Evolutionary conservation across 1,284 basidiomycete species (phyloP).

Genomic region (Afroboletus lepidellus): DNA sequence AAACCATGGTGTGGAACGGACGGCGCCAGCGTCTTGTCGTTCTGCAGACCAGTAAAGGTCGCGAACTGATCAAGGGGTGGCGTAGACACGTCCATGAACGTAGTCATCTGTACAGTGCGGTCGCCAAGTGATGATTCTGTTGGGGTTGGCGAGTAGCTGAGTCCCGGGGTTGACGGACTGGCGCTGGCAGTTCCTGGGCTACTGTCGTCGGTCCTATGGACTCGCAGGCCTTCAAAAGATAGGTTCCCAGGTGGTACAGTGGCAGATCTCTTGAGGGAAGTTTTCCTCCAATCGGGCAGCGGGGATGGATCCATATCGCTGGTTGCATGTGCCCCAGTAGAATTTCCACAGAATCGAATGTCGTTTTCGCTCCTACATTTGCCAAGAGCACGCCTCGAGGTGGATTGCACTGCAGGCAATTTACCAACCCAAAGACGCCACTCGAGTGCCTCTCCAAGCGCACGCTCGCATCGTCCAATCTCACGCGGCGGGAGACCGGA

Average conservation of each 20-base stretch:
- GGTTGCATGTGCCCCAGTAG: not conserved
- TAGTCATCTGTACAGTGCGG: constrained; percentile 52
- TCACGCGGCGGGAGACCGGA: constrained; percentile 76
- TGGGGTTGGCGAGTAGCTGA: constrained; percentile 55
- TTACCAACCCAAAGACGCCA: constrained; percentile 88
- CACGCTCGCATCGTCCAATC: constrained; percentile 78
- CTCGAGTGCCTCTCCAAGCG: constrained; percentile 73
- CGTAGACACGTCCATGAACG: constrained; percentile 43
- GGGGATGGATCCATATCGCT: constrained; percentile 6
- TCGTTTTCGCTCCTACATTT: constrained; percentile 32
- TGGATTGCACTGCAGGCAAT: constrained; percentile 34
- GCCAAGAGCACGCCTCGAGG: constrained; percentile 25
- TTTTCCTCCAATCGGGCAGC: constrained; percentile 10
- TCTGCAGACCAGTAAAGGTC: constrained; percentile 30
- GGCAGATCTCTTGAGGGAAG: constrained; percentile 24
- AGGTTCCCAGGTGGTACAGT: constrained; percentile 23
- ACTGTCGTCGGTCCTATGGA: constrained; percentile 8
- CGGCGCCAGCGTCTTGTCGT: constrained; percentile 28
- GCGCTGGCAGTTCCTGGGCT: constrained; percentile 22
- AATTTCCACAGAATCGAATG: constrained; percentile 9
- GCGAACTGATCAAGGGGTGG: constrained; percentile 32
- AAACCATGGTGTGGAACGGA: constrained; percentile 14
- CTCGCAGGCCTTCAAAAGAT: constrained; percentile 13
- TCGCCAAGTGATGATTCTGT: constrained; percentile 55
- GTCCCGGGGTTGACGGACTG: constrained; percentile 49